Evolutionary conservation across 2,329 filamentous ascomycete species (phyloP).

Genomic region (Nemania serpens): DNA sequence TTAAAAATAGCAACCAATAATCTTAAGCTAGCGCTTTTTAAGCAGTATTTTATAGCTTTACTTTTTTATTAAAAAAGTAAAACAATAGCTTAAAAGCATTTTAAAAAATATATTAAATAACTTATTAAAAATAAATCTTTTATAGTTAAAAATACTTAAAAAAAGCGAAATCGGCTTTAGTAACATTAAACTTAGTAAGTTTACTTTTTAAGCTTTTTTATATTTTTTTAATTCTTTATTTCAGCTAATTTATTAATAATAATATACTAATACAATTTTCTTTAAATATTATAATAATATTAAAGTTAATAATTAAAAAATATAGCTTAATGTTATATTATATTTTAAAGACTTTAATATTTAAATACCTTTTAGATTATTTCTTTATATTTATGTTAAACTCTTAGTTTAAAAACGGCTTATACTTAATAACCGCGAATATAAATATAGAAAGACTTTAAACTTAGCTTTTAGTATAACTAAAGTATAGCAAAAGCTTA

Average conservation of each 20-base stretch:
- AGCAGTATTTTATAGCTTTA: not conserved
- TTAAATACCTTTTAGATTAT: not conserved
- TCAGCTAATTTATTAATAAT: not conserved
- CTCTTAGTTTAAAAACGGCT: not conserved
- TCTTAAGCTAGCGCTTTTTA: not conserved
- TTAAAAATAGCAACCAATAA: not conserved
- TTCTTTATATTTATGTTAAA: not conserved
- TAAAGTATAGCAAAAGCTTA: not conserved
- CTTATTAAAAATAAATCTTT: slow-evolving; percentile 1
- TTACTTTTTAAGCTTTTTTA: too few relatives aligned
- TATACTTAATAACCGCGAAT: not conserved
- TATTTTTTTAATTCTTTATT: too few relatives aligned
- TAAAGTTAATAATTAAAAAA: too few relatives aligned
- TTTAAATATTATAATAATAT: too few relatives aligned
- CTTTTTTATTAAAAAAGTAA: not conserved
- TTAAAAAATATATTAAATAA: slow-evolving; percentile 1
- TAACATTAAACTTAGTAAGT: not conserved
- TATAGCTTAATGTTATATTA: too few relatives aligned
- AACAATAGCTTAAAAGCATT: not conserved
- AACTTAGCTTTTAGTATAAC: slow-evolving; percentile 3
- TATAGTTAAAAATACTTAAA: not conserved
- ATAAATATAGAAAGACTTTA: not conserved
- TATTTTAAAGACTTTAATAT: too few relatives aligned
- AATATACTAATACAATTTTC: too few relatives aligned
- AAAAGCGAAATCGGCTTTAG: not conserved